A percentile compares a stretch with the other conserved stretches of the same genome.
These are phyloP conservation scores for Anthracocystis setariae DNA, from an alignment of 1,284 basidiomycete species.

Conservation along the genomic window DNA sequence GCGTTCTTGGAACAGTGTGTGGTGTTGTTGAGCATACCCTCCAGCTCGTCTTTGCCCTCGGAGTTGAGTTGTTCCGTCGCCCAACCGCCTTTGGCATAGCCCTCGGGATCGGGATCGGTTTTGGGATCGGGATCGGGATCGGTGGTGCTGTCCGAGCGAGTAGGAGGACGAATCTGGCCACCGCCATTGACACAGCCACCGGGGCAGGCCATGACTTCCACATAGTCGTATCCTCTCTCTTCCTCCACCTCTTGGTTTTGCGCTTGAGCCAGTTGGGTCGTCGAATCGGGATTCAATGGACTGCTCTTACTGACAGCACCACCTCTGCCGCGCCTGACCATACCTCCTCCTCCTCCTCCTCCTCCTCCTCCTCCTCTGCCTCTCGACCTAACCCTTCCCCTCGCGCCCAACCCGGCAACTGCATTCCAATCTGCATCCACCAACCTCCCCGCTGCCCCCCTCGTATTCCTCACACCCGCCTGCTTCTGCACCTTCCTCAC, in stretches of 20 bases:
- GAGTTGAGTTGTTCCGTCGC: conserved; percentile 13
- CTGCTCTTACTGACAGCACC: conserved; percentile 54
- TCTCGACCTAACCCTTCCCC: conserved; percentile 23
- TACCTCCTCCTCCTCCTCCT: conserved; percentile 67
- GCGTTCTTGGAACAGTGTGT: conserved; percentile 63
- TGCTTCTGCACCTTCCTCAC: conserved; percentile 78
- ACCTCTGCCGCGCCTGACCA: conserved; percentile 71
- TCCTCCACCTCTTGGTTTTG: conserved; percentile 37
- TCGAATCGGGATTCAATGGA: conserved; percentile 26
- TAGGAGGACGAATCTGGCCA: conserved; percentile 75
- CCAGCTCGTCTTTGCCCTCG: conserved; percentile 71
- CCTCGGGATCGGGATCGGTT: conserved; percentile 36
- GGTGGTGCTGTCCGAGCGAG: conserved; percentile 12
- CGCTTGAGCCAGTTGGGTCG: not conserved
- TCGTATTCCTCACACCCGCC: conserved; percentile 72
- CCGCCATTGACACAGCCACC: conserved; percentile 97
- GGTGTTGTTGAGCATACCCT: conserved; percentile 68
- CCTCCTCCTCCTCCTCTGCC: conserved; percentile 61
- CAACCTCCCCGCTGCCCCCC: conserved; percentile 43
- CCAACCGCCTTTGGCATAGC: conserved; percentile 36
- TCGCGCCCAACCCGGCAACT: conserved; percentile 1
- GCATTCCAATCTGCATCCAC: conserved; percentile 38
- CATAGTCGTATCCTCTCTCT: conserved; percentile 85
- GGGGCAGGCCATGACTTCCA: conserved; percentile 99
- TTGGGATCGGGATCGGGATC: conserved; percentile 5